Percentiles rank a stretch among this genome's conserved stretches.
phyloP scores from a whole-genome alignment of 1,284 basidiomycete species.

The Heterobasidion annosum region DNA sequence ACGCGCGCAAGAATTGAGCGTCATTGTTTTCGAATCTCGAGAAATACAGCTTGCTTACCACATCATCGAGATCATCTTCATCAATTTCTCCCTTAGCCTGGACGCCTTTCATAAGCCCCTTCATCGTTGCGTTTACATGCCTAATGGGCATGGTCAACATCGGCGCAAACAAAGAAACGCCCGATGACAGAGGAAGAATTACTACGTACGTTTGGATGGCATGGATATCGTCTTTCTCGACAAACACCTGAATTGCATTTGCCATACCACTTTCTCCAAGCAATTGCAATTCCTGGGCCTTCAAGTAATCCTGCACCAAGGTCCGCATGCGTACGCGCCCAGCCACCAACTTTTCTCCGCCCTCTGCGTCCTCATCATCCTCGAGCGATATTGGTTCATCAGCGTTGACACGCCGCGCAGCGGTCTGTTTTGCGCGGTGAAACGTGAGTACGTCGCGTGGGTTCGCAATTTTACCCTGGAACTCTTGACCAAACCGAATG shows the following conservation, averaged over 20 bases:
- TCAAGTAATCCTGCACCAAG: conserved; percentile 82
- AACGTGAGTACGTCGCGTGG: conserved; percentile 90
- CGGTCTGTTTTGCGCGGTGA: conserved; percentile 70
- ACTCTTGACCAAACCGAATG: conserved; percentile 94
- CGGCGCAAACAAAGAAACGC: neutral
- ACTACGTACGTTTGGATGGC: conserved; percentile 74
- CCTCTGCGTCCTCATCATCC: conserved; percentile 20
- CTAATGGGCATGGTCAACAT: conserved; percentile 25
- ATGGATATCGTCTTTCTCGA: conserved; percentile 92
- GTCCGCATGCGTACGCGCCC: conserved; percentile 60
- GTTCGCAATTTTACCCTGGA: conserved; percentile 87
- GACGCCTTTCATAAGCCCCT: conserved; percentile 56
- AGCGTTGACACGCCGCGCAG: conserved; percentile 52
- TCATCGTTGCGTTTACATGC: conserved; percentile 61
- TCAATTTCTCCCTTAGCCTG: conserved; percentile 55
- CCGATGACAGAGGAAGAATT: neutral
- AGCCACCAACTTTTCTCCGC: conserved; percentile 51
- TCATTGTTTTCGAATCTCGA: neutral
- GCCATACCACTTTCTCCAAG: conserved; percentile 83
- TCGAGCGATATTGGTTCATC: conserved; percentile 51
- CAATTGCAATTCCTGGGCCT: conserved; percentile 84
- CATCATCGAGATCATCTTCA: conserved; percentile 68
- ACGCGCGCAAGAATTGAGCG: neutral
- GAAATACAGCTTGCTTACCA: conserved; percentile 33
- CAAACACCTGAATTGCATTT: conserved; percentile 86